phyloP scores from a whole-genome alignment of 2,329 filamentous ascomycete genomes.

The Corinectria fuckeliana region DNA sequence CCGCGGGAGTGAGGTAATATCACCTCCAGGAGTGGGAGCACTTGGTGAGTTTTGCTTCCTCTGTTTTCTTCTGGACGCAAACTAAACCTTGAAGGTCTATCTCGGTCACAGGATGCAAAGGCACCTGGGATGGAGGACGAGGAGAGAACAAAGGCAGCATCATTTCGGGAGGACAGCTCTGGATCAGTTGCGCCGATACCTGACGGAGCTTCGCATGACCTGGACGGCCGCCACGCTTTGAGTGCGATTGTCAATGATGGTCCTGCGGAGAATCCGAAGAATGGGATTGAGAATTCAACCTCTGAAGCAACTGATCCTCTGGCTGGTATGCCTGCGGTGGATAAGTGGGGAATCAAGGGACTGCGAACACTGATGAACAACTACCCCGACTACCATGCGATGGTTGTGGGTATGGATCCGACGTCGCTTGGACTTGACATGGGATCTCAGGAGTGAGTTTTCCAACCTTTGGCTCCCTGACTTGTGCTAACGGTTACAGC shows the following conservation, averaged over 20 bases:
- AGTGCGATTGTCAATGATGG: slow-evolving; percentile 57
- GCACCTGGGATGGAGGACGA: slow-evolving; percentile 51
- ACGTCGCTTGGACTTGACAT: slow-evolving; percentile 64
- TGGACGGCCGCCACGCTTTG: slow-evolving; percentile 49
- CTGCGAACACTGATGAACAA: slow-evolving; percentile 68
- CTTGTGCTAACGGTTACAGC: slow-evolving; percentile 44
- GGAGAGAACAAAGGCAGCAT: slow-evolving; percentile 51
- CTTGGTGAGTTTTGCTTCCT: slow-evolving; percentile 40
- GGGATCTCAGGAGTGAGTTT: slow-evolving; percentile 61
- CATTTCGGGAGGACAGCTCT: slow-evolving; percentile 53
- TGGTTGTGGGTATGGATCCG: slow-evolving; percentile 66
- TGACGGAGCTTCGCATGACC: slow-evolving; percentile 42
- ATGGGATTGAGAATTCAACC: slow-evolving; percentile 49
- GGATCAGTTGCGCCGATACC: slow-evolving; percentile 42
- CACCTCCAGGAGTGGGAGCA: slow-evolving; percentile 52
- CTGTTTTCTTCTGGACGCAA: neutral
- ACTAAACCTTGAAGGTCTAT: slow-evolving; percentile 39
- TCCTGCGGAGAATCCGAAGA: slow-evolving; percentile 48
- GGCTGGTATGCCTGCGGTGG: slow-evolving; percentile 64
- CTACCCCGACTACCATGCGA: slow-evolving; percentile 67
- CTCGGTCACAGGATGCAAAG: slow-evolving; percentile 54
- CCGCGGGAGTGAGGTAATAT: slow-evolving; percentile 56
- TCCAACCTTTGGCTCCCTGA: neutral
- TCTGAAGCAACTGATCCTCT: slow-evolving; percentile 63
- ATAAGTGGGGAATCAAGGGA: slow-evolving; percentile 71